Base-by-base conservation (phyloP, 2,329 filamentous ascomycete species). In the Pseudocercospora musae region DNA sequence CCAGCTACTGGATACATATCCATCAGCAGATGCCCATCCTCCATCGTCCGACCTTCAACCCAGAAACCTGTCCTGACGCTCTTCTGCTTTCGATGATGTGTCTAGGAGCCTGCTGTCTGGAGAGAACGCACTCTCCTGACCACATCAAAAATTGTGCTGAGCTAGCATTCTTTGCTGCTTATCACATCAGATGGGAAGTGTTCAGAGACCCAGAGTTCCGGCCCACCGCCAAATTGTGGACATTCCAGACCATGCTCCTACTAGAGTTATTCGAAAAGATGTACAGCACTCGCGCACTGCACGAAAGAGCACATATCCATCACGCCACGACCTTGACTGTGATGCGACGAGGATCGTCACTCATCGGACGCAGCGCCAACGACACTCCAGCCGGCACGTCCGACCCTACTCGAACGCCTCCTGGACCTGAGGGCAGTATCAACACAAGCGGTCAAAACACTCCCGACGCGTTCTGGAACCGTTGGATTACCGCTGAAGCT, bases 181-280 rank as follows among this genome's bases (percentile, higher is more conserved):
- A 91, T 87, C 91, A 97, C 77, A 79, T 97, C n/a, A 86, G 95
- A 59, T 97, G 93, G 91, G 91, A 96, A 75, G 90, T 97, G 40
- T 97, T 98, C 74, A 95, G 93, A 83, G 90, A 97, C 73, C 83
- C 85, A 13, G 91, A 93, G 76, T 97, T 96, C 77, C 84, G 91
- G 18, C 93, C 95, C 1, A 94, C 95, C 0, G 94, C 94, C 8
- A 96, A 96, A 77, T 79, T 99, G 7, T 99, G 94, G 94, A 87
- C 96, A 0, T 98, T 98, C 78, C 95, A 98, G 75, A 89, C 94
- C 1, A 79, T 98, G 57, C 81, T 98, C 4, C 82, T 98, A 4
- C 82, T 98, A 11, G 95, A 99, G 75, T 80, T 96, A 0, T 98
- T 96, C 71, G 95, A 99, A 79, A 99, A 99, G 81, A 95, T 96